These are phyloP conservation scores for Botrytis porri DNA, from an alignment of 2,329 filamentous ascomycete genomes.

Conservation along the genomic window DNA sequence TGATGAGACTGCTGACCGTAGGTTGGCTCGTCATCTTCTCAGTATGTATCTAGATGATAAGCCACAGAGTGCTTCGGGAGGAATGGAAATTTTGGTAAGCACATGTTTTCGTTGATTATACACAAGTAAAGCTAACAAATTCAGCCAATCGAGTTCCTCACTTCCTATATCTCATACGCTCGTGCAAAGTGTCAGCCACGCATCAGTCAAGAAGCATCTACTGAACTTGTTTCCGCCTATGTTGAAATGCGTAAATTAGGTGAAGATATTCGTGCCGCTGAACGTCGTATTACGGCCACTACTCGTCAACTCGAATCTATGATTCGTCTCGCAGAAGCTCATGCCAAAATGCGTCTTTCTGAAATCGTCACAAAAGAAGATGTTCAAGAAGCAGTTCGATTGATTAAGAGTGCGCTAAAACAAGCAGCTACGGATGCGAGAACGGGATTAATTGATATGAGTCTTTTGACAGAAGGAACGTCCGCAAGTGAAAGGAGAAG, in stretches of 20 bases:
- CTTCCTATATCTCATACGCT: conserved; percentile 95
- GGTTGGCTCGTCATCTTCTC: conserved; percentile 86
- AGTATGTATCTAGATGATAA: conserved; percentile 96
- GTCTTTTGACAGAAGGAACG: conserved; percentile 89
- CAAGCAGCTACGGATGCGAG: conserved; percentile 93
- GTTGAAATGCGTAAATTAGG: conserved; percentile 94
- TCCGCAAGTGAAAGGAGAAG: conserved; percentile 81
- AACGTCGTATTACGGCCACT: conserved; percentile 96
- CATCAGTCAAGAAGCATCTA: conserved; percentile 75
- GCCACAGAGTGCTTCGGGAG: conserved; percentile 75
- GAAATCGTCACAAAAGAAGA: conserved; percentile 73
- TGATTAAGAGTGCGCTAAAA: conserved; percentile 93
- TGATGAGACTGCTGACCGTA: conserved; percentile 84
- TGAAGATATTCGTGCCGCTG: conserved; percentile 78
- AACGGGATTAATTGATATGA: conserved; percentile 94
- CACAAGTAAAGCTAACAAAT: background rate
- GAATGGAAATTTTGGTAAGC: conserved; percentile 76
- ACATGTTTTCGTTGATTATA: conserved; percentile 16
- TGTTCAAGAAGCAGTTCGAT: conserved; percentile 83
- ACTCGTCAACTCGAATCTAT: conserved; percentile 96
- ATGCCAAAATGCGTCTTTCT: conserved; percentile 94
- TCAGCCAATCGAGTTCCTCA: conserved; percentile 90
- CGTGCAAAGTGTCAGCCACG: conserved; percentile 80
- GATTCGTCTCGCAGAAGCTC: conserved; percentile 94
- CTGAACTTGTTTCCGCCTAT: conserved; percentile 81